Conservation (phyloP, 768 basidiomycete genomes). For the Auriscalpium orientale region DNA sequence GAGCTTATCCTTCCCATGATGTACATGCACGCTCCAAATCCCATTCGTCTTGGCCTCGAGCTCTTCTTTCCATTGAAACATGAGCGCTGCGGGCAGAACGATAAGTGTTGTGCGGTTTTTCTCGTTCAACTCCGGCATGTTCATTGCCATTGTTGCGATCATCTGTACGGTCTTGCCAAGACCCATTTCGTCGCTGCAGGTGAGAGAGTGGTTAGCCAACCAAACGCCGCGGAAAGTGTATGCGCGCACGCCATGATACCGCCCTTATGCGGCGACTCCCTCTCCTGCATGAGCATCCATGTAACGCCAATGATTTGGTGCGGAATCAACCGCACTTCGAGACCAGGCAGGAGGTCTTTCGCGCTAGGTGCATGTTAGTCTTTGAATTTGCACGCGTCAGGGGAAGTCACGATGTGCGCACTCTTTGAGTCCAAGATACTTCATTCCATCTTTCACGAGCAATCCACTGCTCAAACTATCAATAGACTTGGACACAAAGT, state of each 20-base stretch:
- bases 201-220: slow-evolving; percentile 4
- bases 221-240: neutral
- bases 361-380: slow-evolving; percentile 26
- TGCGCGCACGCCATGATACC: slow-evolving; percentile 53
- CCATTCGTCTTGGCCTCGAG: slow-evolving; percentile 60
- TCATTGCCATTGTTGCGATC: slow-evolving; percentile 72
- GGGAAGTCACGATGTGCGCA: slow-evolving; percentile 14
- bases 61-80: slow-evolving; percentile 61
- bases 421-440: slow-evolving; percentile 44
- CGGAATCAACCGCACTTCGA: slow-evolving; percentile 61
- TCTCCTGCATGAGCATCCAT: slow-evolving; percentile 71
- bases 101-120: slow-evolving; percentile 54
- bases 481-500: slow-evolving; percentile 54
- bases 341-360: slow-evolving; percentile 54
- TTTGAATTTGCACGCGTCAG: no score
- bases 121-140: slow-evolving; percentile 44
- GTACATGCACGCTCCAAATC: slow-evolving; percentile 55
- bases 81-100: slow-evolving; percentile 67
- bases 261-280: slow-evolving; percentile 37
- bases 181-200: slow-evolving; percentile 60
- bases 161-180: slow-evolving; percentile 70
- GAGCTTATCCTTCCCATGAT: slow-evolving; percentile 66
- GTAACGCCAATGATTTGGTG: slow-evolving; percentile 75
- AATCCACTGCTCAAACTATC: slow-evolving; percentile 49
- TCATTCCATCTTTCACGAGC: slow-evolving; percentile 44